Evolutionary conservation across 306 rosid species (phyloP), one percentile per base, ranked within the genome.

Genomic region (Luffa acutangula): DNA sequence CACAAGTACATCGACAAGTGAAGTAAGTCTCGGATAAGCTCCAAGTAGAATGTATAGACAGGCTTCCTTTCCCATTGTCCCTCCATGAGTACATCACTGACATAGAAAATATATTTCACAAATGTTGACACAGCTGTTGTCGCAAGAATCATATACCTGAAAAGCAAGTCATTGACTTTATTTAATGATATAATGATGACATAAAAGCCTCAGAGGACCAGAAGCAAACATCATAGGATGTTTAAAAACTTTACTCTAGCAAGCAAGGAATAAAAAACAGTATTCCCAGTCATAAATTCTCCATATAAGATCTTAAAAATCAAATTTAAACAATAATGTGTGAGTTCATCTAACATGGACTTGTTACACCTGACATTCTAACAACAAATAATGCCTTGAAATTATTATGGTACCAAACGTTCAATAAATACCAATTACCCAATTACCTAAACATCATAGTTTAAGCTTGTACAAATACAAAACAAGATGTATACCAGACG

Each of bases 41-140:
- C 99, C 89, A 96, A 84, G 83, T 96, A 96, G 84, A 96, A 96
- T 12, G 99, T 96, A 87, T 90, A 96, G 85, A 96, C 93, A 36
- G 96, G 98, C 84, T 93, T 96, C 84, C 39, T 93, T 89, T 96
- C 99, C 99, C 99, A 96, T 63, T 96, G 99, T 81, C 97, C 98
- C 80, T 96, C 99, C 99, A 93, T 96, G 79, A 96, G 93, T 88
- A 90, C 87, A 87, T 96, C 99, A 67, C 84, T 88, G 45, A 96
- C 97, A 79, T 93, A 96, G 92, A 96, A 96, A 81, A 93, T 80
- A 75, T 93, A 96, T 86, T 96, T 96, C 33, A 93, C 92, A 80
- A 96, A 93, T 48, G 91, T 91, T 37, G 99, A 88, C 76, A 96
- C 93, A 4, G 90, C 92, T 41, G 99, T 96, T 51, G 99, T 96